Evolutionary conservation across 768 basidiomycete species (phyloP).

Genomic region (Tulasnella sp.): DNA sequence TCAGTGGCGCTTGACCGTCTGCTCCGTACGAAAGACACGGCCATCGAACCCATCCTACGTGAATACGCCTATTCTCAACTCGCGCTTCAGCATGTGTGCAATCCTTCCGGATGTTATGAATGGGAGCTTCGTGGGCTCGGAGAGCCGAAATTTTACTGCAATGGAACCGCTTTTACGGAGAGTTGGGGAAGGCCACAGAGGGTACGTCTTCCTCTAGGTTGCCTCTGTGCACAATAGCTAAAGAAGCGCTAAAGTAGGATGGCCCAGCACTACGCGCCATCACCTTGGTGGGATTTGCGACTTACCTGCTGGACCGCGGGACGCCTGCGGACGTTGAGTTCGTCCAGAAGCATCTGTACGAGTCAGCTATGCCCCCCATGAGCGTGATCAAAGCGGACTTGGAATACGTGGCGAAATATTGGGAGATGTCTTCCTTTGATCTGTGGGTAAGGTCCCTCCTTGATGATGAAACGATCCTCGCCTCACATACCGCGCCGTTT

Average conservation of each 20-base stretch:
- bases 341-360: slow-evolving; percentile 23
- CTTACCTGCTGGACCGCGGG: slow-evolving; percentile 25
- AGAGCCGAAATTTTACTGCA: slow-evolving; percentile 29
- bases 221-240: too few relatives aligned
- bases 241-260: slow-evolving; percentile 20
- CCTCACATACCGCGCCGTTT: too few relatives aligned
- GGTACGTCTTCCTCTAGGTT: slow-evolving; percentile 15
- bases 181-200: slow-evolving; percentile 30
- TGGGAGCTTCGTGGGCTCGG: slow-evolving; percentile 25
- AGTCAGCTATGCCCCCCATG: slow-evolving; percentile 17
- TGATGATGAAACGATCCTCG: not conserved
- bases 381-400: slow-evolving; percentile 30
- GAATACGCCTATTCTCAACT: slow-evolving; percentile 24
- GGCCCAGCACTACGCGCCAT: slow-evolving; percentile 29
- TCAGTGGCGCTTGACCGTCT: slow-evolving; percentile 28
- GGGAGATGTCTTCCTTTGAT: slow-evolving; percentile 26
- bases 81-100: slow-evolving; percentile 23
- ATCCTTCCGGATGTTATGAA: slow-evolving; percentile 24
- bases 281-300: slow-evolving; percentile 26
- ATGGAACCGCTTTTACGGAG: slow-evolving; percentile 25
- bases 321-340: slow-evolving; percentile 22
- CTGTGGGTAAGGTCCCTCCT: slow-evolving; percentile 22
- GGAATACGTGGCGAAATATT: slow-evolving; percentile 27
- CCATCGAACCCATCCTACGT: slow-evolving; percentile 23
- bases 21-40: slow-evolving; percentile 21